Base-by-base conservation (phyloP, 2,329 filamentous ascomycete genomes). In the Fusarium incarnatum region DNA sequence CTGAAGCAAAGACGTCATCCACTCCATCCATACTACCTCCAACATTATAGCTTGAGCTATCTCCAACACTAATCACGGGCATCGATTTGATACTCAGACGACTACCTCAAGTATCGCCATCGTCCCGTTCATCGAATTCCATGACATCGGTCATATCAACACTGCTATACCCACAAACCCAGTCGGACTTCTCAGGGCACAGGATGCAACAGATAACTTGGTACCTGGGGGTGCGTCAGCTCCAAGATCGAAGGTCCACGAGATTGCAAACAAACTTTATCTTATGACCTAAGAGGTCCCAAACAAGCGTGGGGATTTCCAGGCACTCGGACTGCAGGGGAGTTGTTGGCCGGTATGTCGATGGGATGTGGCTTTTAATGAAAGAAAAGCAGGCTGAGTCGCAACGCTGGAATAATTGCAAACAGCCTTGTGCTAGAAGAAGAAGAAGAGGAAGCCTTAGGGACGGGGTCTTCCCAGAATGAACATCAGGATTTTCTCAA, bases 261-360 rank as follows among this genome's bases (percentile, higher is more conserved):
- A 37, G 32, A 16, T 23, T 28, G 42, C 6, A 59, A 40, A 45
- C 52, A 28, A 37, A 46, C 49, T 57, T 58, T 69, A 66, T 56
- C 59, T 28, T 32, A 5, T 54, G 64, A 11, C 60, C 64, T 16
- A 71, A 60, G 11, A 69, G 45, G 10, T 58, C 41, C 27, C 56
- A 69, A 32, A 69, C 68, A 30, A 71, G 54, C 37, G 49, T 34
- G 7, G 53, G 53, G 23, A 69, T 59, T 27, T 71, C 65, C 22
- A 70, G 48, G 32, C 40, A 48, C 22, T 58, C 57, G 10, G 55
- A 64, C 9, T 62, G 42, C 30, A 67, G 48, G 16, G 55, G 57
- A 12, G 54, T 48, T 20, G 57, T 70, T 18, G 61, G 69, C 15
- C 47, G 57, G 23, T 67, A 70, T 8, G 44, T 40, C 10, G 16